Conservation (phyloP, 2,329 filamentous ascomycete species). For the Clonostachys chloroleuca region DNA sequence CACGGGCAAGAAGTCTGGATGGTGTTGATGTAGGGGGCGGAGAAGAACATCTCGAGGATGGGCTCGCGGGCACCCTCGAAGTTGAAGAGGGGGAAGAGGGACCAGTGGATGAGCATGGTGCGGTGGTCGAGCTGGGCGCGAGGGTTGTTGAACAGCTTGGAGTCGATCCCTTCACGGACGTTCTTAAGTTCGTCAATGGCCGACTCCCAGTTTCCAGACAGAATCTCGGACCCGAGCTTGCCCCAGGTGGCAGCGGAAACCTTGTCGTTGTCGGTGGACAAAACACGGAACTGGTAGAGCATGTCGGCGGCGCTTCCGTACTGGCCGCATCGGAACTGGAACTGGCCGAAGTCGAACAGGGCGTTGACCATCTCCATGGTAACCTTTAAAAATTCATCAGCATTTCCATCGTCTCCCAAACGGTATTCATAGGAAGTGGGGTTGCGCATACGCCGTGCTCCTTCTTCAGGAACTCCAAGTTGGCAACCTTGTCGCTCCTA, state of each 20-base stretch:
- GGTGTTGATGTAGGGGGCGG: constrained; percentile 96
- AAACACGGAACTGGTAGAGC: constrained; percentile 95
- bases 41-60: constrained; percentile 96
- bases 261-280: constrained; percentile 98
- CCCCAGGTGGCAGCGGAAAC: constrained; percentile 95
- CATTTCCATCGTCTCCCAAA: constrained; percentile 3
- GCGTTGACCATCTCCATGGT: constrained; percentile 94
- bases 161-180: constrained; percentile 89
- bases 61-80: constrained; percentile 85
- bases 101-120: constrained; percentile 97
- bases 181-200: constrained; percentile 89
- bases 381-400: constrained; percentile 43
- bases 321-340: constrained; percentile 96
- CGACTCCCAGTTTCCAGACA: constrained; percentile 91
- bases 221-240: constrained; percentile 93
- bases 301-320: constrained; percentile 87
- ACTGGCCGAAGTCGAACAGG: constrained; percentile 92
- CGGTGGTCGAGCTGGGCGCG: constrained; percentile 94
- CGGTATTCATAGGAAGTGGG: neutral
- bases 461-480: constrained; percentile 97
- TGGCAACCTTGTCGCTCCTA: constrained; percentile 95
- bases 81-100: constrained; percentile 98
- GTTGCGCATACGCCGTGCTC: constrained; percentile 70
- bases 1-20: constrained; percentile 98
- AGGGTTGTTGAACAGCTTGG: constrained; percentile 92